These are phyloP conservation scores for Collybiopsis luxurians DNA, from an alignment of 768 basidiomycete species.

Conservation along the genomic window DNA sequence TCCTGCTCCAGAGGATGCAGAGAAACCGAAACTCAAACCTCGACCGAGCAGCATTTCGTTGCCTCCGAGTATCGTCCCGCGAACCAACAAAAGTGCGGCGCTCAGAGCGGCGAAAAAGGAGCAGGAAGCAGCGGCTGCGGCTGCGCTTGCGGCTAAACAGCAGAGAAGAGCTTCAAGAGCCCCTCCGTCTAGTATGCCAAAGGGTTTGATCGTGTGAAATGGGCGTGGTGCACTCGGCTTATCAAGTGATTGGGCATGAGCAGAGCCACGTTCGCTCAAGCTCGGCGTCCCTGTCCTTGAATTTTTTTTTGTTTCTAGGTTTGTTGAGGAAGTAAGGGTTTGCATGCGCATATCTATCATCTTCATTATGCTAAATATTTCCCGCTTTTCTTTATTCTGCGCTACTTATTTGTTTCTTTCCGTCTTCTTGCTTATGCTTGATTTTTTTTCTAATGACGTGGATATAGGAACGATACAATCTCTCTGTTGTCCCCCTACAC, in stretches of 20 bases:
- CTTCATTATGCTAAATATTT: background rate
- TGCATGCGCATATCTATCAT: background rate
- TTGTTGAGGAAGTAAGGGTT: background rate
- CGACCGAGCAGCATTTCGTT: constrained; percentile 53
- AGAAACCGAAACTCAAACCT: constrained; percentile 33
- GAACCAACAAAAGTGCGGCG: constrained; percentile 72
- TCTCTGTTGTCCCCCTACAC: background rate
- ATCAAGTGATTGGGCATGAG: too few species aligned
- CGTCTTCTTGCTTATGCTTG: background rate
- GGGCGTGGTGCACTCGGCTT: background rate
- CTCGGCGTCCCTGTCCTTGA: too few species aligned
- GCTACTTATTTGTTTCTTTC: background rate
- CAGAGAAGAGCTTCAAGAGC: constrained; percentile 2
- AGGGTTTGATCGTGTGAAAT: background rate
- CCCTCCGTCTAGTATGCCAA: constrained; percentile 8
- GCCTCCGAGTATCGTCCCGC: constrained; percentile 62
- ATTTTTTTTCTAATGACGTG: background rate
- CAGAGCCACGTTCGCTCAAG: too few species aligned
- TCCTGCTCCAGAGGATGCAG: constrained; percentile 15
- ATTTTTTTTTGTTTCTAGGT: background rate
- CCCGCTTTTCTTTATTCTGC: background rate
- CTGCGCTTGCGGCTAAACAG: constrained; percentile 38
- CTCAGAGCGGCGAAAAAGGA: constrained; percentile 70
- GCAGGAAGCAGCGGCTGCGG: constrained; percentile 40
- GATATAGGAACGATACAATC: background rate